Conservation (phyloP, 2,329 filamentous ascomycete genomes). For the Cladosporium sp. region DNA sequence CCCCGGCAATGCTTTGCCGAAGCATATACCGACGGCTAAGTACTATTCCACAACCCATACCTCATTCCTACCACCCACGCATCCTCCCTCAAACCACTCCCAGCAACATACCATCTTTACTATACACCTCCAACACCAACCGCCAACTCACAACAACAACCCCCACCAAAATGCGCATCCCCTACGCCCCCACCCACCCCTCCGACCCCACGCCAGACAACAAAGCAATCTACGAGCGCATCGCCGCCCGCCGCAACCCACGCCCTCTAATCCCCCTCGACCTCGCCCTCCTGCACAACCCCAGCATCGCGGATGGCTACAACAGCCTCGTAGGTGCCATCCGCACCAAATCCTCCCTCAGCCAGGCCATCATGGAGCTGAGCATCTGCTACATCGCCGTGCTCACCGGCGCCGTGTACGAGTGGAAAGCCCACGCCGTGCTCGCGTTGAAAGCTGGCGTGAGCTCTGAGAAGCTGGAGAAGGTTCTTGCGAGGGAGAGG, state of each 20-base stretch:
- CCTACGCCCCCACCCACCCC: slow-evolving; percentile 60
- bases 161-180: slow-evolving; percentile 59
- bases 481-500: slow-evolving; percentile 28
- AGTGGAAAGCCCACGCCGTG: slow-evolving; percentile 38
- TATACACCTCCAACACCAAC: background rate
- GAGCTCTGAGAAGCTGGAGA: slow-evolving; percentile 27
- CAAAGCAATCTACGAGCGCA: slow-evolving; percentile 59
- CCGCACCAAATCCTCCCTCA: slow-evolving; percentile 36
- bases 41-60: slow-evolving; percentile 11
- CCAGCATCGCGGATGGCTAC: slow-evolving; percentile 74
- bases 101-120: background rate
- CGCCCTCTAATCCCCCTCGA: slow-evolving; percentile 74
- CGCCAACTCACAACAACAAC: background rate
- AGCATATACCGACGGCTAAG: slow-evolving; percentile 18
- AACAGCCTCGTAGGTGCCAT: slow-evolving; percentile 64
- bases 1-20: slow-evolving; percentile 12
- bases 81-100: background rate
- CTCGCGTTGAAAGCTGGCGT: slow-evolving; percentile 36
- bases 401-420: slow-evolving; percentile 38
- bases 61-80: background rate
- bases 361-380: slow-evolving; percentile 34
- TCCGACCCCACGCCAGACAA: slow-evolving; percentile 51
- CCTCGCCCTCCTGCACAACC: slow-evolving; percentile 72
- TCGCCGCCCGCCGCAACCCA: slow-evolving; percentile 65
- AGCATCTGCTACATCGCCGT: slow-evolving; percentile 41